Percentiles rank a stretch among this genome's conserved stretches.
phyloP scores from a whole-genome alignment of 1,284 basidiomycete genomes.

The Cryptococcus neoformans region DNA sequence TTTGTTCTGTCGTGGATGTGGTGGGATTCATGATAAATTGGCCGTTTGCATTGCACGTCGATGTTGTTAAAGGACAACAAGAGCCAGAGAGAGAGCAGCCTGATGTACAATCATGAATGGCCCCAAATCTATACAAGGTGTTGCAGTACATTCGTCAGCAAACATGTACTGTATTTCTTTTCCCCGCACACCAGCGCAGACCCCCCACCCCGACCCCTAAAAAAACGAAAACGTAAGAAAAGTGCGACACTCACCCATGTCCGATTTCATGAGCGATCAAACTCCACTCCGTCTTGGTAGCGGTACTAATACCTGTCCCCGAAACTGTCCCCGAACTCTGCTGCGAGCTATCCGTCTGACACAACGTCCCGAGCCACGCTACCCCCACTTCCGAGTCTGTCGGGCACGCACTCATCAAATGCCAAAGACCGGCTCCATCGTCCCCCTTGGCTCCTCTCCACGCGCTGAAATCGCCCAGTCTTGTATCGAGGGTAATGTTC shows the following conservation, averaged over 20 bases:
- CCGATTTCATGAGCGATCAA: slow-evolving; percentile 64
- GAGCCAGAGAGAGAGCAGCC: slow-evolving; percentile 59
- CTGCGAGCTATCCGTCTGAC: slow-evolving; percentile 58
- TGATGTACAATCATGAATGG: slow-evolving; percentile 62
- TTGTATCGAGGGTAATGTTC: slow-evolving; percentile 59
- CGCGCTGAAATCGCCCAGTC: slow-evolving; percentile 74
- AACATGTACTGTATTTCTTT: too few species aligned
- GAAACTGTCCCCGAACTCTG: slow-evolving; percentile 60
- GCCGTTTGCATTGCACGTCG: slow-evolving; percentile 63
- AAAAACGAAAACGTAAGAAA: too few species aligned
- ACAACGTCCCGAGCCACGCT: slow-evolving; percentile 81
- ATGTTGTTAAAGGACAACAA: slow-evolving; percentile 70
- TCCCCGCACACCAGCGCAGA: too few species aligned
- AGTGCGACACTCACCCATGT: slow-evolving; percentile 49
- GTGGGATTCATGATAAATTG: slow-evolving; percentile 78
- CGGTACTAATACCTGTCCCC: slow-evolving; percentile 80
- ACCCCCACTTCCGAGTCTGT: slow-evolving; percentile 75
- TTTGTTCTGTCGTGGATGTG: slow-evolving; percentile 61
- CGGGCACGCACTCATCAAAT: slow-evolving; percentile 82
- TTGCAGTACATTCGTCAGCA: too few species aligned
- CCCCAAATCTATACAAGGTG: slow-evolving; percentile 50
- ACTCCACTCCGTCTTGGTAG: slow-evolving; percentile 61
- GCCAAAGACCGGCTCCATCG: slow-evolving; percentile 79
- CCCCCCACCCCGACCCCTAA: too few species aligned
- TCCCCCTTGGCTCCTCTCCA: slow-evolving; percentile 70